Evolutionary conservation across 2,329 filamentous ascomycete species (phyloP), one percentile per base, ranked within the genome.

Genomic region (Huntiella decipiens): DNA sequence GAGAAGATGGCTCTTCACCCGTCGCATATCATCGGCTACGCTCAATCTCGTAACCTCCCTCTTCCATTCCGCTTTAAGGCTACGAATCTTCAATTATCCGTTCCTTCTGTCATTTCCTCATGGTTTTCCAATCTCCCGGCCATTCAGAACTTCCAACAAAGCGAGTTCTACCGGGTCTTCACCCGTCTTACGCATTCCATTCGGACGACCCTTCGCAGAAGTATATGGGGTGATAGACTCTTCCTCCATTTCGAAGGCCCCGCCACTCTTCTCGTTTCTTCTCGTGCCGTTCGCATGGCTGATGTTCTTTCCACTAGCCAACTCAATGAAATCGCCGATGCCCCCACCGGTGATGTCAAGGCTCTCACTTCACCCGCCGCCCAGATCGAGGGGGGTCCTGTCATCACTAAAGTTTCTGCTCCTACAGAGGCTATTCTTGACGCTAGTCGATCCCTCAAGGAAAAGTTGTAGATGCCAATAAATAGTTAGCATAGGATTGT

Each of bases 1-100:
- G 91, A 98, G 59, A 82, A 91, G 60, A 88, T 95, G 54, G 77
- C 93, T 45, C 84, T 83, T 3, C 87, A 96, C 59, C 88, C 91
- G 4, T 82, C 82, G 53, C 86, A 94, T 58, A 78, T 98, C 3
- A 77, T 96, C 11, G 91, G 91, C 16, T 98, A 98, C 63, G 79
- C 81, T 3, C 71, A 91, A 42, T 78, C 75, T 44, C 73, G 77
- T 47, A 73, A 77, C 46, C 73, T 77, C 5, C 91, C 91, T 5
- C 68, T 77, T 35, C 85, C 88, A 4, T 95, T 93, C 66, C 77
- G 88, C 37, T 82, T 98, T 61, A 85, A 82, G 61, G 71, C 67
- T 60, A 82, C 82, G 2, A 81, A 76, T 35, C 70, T 66, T 41
- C 73, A 75, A 45, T 72, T 96, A 50, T 85, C 94, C 59, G 67